phyloP scores from a whole-genome alignment of 164 flowering plant species.

The Kalanchoe fedtschenkoi region DNA sequence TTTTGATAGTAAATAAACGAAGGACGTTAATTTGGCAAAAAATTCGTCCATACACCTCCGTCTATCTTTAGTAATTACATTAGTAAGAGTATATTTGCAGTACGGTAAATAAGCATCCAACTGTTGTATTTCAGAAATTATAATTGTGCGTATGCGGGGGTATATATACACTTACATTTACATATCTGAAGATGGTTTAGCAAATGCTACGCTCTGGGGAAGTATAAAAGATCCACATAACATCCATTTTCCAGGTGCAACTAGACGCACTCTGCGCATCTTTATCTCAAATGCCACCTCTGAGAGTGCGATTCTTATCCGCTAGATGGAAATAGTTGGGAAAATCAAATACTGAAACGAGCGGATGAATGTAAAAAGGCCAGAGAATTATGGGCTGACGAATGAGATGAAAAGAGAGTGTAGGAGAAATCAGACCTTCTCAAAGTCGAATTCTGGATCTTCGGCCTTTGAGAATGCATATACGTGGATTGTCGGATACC shows the following conservation, averaged over 20 bases:
- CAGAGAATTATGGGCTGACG: neutral
- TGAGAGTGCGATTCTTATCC: conserved; percentile 55
- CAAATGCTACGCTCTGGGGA: conserved; percentile 57
- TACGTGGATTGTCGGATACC: conserved; percentile 69
- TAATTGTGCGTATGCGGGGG: neutral
- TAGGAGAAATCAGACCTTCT: conserved; percentile 36
- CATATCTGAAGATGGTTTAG: conserved; percentile 11
- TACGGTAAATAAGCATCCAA: too few species aligned
- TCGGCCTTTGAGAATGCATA: conserved; percentile 90
- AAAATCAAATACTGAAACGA: neutral
- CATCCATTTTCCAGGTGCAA: conserved; percentile 97
- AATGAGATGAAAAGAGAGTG: neutral
- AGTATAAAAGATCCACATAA: conserved; percentile 79
- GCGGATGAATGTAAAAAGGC: neutral
- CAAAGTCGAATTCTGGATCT: conserved; percentile 87
- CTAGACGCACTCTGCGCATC: conserved; percentile 75
- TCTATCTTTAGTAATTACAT: too few species aligned
- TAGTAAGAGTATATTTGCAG: too few species aligned
- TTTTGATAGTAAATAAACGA: too few species aligned
- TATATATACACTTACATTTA: neutral
- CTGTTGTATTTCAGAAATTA: too few species aligned
- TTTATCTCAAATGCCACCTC: conserved; percentile 61
- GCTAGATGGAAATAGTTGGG: conserved; percentile 29
- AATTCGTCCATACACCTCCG: too few species aligned
- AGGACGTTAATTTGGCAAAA: too few species aligned